Percentiles rank a stretch among this genome's conserved stretches.
Conservation (phyloP, 768 basidiomycete species). For the Rhodocollybia butyracea region DNA sequence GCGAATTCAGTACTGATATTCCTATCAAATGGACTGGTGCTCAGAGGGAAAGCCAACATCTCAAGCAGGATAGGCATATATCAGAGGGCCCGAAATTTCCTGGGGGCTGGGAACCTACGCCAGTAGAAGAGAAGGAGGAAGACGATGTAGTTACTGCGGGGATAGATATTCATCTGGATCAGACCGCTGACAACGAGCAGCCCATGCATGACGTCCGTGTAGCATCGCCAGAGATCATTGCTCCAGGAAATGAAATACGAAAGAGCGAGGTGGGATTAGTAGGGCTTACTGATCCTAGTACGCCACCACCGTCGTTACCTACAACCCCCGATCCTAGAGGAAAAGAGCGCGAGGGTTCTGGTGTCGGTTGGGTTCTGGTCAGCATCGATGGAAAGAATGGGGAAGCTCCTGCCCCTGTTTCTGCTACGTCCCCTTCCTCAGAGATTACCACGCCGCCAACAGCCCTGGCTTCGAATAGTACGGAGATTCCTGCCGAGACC, state of each 20-base stretch:
- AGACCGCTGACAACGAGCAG: constrained; percentile 26
- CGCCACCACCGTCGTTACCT: constrained; percentile 1
- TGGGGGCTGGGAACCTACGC: constrained; percentile 53
- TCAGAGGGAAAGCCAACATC: constrained; percentile 7
- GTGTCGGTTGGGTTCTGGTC: constrained; percentile 65
- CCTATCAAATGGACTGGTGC: constrained; percentile 63
- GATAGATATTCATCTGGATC: constrained; percentile 20
- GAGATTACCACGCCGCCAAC: constrained; percentile 11
- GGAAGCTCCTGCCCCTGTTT: background rate
- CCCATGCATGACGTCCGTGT: constrained; percentile 52
- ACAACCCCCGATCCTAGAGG: constrained; percentile 14
- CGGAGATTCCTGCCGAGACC: too few relatives aligned
- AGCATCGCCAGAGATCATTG: constrained; percentile 49
- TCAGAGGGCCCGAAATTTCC: constrained; percentile 38
- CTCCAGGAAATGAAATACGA: constrained; percentile 32
- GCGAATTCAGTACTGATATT: constrained; percentile 43
- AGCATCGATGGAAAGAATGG: constrained; percentile 46
- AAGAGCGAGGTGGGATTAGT: constrained; percentile 63
- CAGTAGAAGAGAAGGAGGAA: constrained; percentile 43
- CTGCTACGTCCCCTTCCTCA: constrained; percentile 6
- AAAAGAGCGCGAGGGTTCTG: constrained; percentile 31
- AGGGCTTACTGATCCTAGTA: background rate
- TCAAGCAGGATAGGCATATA: constrained; percentile 15
- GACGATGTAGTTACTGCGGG: background rate
- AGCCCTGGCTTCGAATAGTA: too few relatives aligned